These are phyloP conservation scores for Thinopyrum elongatum DNA, from an alignment of 176 grass and related monocot species.

Conservation along the genomic window DNA sequence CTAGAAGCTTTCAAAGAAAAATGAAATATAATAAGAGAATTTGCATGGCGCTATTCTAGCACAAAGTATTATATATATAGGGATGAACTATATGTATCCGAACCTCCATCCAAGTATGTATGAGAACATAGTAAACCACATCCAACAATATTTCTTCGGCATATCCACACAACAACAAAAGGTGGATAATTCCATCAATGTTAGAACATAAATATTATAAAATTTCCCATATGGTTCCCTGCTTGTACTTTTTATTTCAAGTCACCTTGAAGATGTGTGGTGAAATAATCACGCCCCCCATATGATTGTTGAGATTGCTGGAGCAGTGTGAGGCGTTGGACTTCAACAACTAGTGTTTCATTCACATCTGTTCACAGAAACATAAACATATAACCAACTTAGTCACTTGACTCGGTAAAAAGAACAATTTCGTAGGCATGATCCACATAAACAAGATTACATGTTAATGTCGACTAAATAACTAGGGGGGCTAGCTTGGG, in stretches of 20 bases:
- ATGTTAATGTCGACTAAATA: background rate
- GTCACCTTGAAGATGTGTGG: background rate
- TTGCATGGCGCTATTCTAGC: no score
- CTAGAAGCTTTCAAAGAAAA: no score
- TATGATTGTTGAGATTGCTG: slow-evolving; percentile 7
- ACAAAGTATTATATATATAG: no score
- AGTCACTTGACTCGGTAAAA: no score
- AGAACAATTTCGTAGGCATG: no score
- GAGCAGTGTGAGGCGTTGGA: slow-evolving; percentile 13
- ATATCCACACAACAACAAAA: background rate
- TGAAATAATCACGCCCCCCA: background rate
- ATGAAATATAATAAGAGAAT: no score
- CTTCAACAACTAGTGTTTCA: slow-evolving; percentile 37
- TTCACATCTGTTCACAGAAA: slow-evolving; percentile 34
- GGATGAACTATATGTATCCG: no score
- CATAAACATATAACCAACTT: background rate
- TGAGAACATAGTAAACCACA: background rate
- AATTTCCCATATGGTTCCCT: background rate
- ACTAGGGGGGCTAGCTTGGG: background rate
- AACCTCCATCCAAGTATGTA: background rate
- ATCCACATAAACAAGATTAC: background rate
- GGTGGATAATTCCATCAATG: background rate
- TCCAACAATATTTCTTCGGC: no score
- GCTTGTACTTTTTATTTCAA: background rate
- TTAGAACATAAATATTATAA: background rate